Evolutionary conservation across 129 eudicot genomes (phyloP).

Genomic region (Chrysanthemum seticuspe): DNA sequence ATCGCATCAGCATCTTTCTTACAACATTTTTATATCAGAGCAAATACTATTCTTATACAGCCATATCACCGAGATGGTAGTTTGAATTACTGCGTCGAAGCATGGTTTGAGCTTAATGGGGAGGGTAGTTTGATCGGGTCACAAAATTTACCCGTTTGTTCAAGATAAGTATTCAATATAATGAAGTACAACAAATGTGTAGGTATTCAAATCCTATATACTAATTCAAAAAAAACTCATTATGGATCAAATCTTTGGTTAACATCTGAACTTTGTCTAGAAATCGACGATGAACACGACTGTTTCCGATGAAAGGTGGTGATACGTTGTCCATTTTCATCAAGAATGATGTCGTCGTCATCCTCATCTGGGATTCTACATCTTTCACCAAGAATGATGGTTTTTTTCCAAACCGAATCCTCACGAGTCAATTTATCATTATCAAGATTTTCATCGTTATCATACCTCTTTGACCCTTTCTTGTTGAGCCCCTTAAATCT

Average conservation of each 20-base stretch:
- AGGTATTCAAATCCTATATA: too few species aligned
- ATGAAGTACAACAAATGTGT: too few species aligned
- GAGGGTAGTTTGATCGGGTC: too few species aligned
- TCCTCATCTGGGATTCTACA: conserved; percentile 64
- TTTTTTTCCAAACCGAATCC: conserved; percentile 73
- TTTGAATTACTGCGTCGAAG: too few species aligned
- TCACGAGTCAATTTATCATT: conserved; percentile 40
- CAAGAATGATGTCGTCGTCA: conserved; percentile 47
- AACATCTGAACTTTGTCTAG: conserved; percentile 35
- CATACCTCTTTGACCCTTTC: conserved; percentile 31
- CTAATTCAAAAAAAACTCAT: background rate
- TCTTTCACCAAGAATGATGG: conserved; percentile 72
- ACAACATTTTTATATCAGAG: too few species aligned
- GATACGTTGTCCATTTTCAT: conserved; percentile 53
- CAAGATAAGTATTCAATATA: too few species aligned
- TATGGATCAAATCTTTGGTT: conserved; percentile 24
- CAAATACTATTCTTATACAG: too few species aligned
- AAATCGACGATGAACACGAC: conserved; percentile 21
- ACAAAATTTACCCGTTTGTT: too few species aligned
- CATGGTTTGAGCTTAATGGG: too few species aligned
- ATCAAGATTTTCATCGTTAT: conserved; percentile 13
- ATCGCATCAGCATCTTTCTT: too few species aligned
- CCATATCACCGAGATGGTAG: too few species aligned
- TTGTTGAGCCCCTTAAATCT: conserved; percentile 28
- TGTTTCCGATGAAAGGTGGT: conserved; percentile 43